These are phyloP conservation scores for Phytophthora citrophthora DNA, from an alignment of 352 stramenopile genomes.

Conservation along the genomic window DNA sequence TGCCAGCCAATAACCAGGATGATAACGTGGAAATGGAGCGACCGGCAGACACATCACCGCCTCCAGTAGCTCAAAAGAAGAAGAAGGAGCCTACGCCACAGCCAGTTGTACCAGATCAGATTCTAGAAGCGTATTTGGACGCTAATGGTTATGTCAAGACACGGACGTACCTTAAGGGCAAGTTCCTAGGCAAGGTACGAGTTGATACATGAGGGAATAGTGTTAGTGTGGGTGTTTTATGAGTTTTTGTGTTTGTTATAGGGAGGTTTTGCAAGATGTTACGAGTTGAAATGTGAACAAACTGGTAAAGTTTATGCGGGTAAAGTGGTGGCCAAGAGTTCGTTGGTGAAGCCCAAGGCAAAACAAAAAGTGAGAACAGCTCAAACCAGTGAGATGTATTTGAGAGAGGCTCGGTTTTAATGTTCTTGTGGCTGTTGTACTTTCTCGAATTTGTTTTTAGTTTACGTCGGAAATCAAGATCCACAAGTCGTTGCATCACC, in stretches of 20 bases:
- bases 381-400: neutral
- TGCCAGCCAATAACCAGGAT: conserved; percentile 5
- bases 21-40: conserved; percentile 27
- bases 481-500: conserved; percentile 95
- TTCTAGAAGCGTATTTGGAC: conserved; percentile 73
- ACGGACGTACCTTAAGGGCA: conserved; percentile 90
- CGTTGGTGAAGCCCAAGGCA: conserved; percentile 96
- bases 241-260: conserved; percentile 28
- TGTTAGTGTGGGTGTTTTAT: conserved; percentile 1
- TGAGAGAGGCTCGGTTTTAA: conserved; percentile 5
- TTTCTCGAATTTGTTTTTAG: conserved; percentile 44
- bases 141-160: conserved; percentile 61
- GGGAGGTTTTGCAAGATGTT: conserved; percentile 98
- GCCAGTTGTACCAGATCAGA: conserved; percentile 58
- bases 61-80: conserved; percentile 18
- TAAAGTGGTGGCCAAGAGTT: conserved; percentile 98
- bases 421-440: conserved; percentile 46
- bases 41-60: neutral
- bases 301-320: conserved; percentile 94
- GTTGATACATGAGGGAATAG: neutral
- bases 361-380: conserved; percentile 92
- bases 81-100: conserved; percentile 49
- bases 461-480: conserved; percentile 98
- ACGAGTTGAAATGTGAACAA: conserved; percentile 94
- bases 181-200: conserved; percentile 93